Evolutionary conservation across 2,329 filamentous ascomycete genomes (phyloP).

Genomic region (Ascochyta clinopodiicola): DNA sequence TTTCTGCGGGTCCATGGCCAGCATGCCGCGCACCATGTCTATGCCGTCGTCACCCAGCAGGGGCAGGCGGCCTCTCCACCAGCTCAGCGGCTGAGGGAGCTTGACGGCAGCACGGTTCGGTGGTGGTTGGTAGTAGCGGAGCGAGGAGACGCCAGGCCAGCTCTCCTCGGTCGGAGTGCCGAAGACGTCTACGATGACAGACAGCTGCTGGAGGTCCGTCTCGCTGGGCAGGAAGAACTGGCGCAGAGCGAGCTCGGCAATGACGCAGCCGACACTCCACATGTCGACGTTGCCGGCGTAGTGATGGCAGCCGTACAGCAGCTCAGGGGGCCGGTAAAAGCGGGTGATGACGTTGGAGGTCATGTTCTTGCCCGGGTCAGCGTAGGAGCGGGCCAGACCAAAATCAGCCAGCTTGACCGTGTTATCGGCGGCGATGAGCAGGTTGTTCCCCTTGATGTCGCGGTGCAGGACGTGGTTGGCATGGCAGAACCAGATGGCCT

Average conservation of each 20-base stretch:
- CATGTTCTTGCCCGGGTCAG: slow-evolving; percentile 88
- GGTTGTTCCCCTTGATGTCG: slow-evolving; percentile 98
- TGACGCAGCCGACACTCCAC: slow-evolving; percentile 92
- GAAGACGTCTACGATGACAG: slow-evolving; percentile 81
- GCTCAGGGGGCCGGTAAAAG: slow-evolving; percentile 94
- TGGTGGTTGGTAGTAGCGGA: slow-evolving; percentile 80
- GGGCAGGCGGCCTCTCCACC: slow-evolving; percentile 79
- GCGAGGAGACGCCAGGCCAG: slow-evolving; percentile 87
- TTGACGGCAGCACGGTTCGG: slow-evolving; percentile 52
- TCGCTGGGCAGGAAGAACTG: slow-evolving; percentile 83
- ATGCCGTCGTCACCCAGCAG: slow-evolving; percentile 83
- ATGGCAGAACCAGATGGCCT: slow-evolving; percentile 96
- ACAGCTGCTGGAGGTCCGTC: slow-evolving; percentile 85
- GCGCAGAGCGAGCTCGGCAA: slow-evolving; percentile 86
- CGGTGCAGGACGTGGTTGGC: slow-evolving; percentile 92
- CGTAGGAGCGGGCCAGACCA: slow-evolving; percentile 86
- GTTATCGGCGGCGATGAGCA: slow-evolving; percentile 90
- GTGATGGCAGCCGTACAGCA: slow-evolving; percentile 87
- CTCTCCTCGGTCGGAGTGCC: slow-evolving; percentile 93
- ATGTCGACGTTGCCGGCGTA: slow-evolving; percentile 92
- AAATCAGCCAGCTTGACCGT: slow-evolving; percentile 98
- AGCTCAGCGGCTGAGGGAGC: slow-evolving; percentile 71
- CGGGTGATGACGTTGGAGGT: slow-evolving; percentile 93
- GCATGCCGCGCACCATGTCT: slow-evolving; percentile 84
- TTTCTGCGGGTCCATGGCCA: slow-evolving; percentile 85